Conservation (phyloP, 2,329 filamentous ascomycete genomes). For the Penicillium verrucosum region DNA sequence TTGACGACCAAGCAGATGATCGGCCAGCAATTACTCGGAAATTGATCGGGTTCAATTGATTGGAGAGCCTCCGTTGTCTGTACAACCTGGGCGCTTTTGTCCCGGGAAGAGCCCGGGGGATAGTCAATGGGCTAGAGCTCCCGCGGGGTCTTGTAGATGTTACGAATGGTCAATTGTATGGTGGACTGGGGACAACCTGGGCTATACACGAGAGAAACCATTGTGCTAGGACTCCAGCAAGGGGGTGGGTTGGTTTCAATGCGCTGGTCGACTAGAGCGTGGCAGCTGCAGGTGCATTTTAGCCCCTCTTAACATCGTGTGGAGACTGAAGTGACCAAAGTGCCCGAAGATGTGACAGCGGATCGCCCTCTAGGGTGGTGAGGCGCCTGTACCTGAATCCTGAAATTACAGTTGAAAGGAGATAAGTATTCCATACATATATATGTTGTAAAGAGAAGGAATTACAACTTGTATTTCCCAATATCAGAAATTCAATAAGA, state of each 20-base stretch:
- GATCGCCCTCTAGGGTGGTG: slow-evolving; percentile 26
- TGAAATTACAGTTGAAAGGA: background rate
- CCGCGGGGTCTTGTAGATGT: background rate
- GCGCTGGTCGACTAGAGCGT: slow-evolving; percentile 33
- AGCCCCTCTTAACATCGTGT: slow-evolving; percentile 7
- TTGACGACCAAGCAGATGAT: background rate
- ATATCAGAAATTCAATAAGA: background rate
- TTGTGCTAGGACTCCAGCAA: slow-evolving; percentile 11
- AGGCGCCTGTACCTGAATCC: slow-evolving; percentile 29
- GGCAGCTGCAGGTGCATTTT: slow-evolving; percentile 31
- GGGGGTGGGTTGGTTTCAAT: slow-evolving; percentile 23
- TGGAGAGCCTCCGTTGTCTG: slow-evolving; percentile 17
- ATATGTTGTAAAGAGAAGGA: background rate
- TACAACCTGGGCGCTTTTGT: slow-evolving; percentile 18
- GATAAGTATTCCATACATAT: background rate
- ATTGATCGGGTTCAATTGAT: slow-evolving; percentile 18
- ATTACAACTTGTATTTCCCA: background rate
- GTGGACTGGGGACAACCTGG: slow-evolving; percentile 7
- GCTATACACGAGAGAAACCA: background rate
- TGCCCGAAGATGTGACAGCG: slow-evolving; percentile 33
- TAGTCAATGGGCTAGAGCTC: slow-evolving; percentile 12
- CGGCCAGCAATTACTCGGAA: slow-evolving; percentile 14
- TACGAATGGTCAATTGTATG: slow-evolving; percentile 16
- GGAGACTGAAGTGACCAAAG: slow-evolving; percentile 29
- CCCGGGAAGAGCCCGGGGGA: slow-evolving; percentile 10